phyloP scores from a whole-genome alignment of 345 rosid genomes.

The Pelargonium nanum region DNA sequence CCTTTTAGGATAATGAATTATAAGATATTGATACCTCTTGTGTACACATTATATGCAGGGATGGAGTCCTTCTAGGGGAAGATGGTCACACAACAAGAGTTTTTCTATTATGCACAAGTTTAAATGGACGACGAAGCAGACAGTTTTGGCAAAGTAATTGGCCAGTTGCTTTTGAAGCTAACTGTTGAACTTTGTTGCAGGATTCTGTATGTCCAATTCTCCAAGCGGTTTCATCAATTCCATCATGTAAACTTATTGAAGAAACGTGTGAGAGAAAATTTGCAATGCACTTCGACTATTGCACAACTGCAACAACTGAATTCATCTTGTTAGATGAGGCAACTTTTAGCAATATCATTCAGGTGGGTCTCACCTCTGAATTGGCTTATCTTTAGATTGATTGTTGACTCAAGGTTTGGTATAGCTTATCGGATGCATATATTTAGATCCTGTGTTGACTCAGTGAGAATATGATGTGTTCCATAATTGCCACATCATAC shows the following conservation, averaged over 20 bases:
- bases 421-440: no score
- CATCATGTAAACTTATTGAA: slow-evolving; percentile 78
- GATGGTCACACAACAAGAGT: slow-evolving; percentile 73
- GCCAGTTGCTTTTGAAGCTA: slow-evolving; percentile 45
- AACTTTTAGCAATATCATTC: slow-evolving; percentile 59
- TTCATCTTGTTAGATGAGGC: slow-evolving; percentile 66
- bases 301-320: slow-evolving; percentile 72
- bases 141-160: slow-evolving; percentile 55
- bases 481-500: background rate
- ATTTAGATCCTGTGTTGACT: slow-evolving; percentile 1
- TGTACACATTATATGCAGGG: slow-evolving; percentile 97
- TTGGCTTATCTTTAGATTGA: background rate
- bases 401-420: no score
- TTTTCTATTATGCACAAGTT: slow-evolving; percentile 94
- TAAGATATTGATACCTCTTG: slow-evolving; percentile 72
- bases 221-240: slow-evolving; percentile 64
- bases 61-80: slow-evolving; percentile 83
- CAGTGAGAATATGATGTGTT: background rate
- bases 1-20: slow-evolving; percentile 33
- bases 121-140: slow-evolving; percentile 91
- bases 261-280: slow-evolving; percentile 84
- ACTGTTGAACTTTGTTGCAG: slow-evolving; percentile 91
- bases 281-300: slow-evolving; percentile 84
- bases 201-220: slow-evolving; percentile 85
- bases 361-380: slow-evolving; percentile 41